phyloP scores from a whole-genome alignment of 768 basidiomycete species.

The Suillus alpinus region DNA sequence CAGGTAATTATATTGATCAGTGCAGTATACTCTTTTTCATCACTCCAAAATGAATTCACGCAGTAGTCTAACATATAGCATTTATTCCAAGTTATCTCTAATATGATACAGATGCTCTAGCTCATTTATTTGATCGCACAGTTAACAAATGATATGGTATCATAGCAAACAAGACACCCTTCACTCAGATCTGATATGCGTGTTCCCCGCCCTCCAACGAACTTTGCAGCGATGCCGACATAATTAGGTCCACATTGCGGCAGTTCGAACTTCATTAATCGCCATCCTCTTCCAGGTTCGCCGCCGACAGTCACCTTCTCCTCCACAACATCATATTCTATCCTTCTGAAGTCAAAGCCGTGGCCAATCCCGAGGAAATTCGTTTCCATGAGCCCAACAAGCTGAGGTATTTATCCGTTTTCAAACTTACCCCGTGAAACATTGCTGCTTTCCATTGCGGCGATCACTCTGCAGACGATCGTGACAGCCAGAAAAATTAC shows the following conservation, averaged over 20 bases:
- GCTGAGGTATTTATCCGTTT: no score
- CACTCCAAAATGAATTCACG: constrained; percentile 2
- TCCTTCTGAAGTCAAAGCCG: constrained; percentile 75
- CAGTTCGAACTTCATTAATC: constrained; percentile 61
- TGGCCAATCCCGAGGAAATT: constrained; percentile 80
- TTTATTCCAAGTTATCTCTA: constrained; percentile 16
- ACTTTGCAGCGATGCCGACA: constrained; percentile 66
- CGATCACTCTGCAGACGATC: no score
- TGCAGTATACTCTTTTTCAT: not conserved
- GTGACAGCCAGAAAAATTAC: no score
- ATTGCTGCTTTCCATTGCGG: no score
- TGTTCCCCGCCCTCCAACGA: constrained; percentile 41
- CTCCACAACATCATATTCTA: constrained; percentile 62
- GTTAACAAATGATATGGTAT: constrained; percentile 48
- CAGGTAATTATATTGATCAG: constrained; percentile 12
- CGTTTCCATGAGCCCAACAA: no score
- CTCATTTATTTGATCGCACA: constrained; percentile 42
- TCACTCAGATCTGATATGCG: constrained; percentile 30
- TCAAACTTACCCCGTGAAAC: no score
- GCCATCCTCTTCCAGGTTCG: constrained; percentile 56
- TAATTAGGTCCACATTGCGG: constrained; percentile 50
- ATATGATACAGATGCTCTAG: constrained; percentile 15
- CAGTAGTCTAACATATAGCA: constrained; percentile 15
- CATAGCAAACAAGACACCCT: constrained; percentile 43
- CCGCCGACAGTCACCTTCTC: constrained; percentile 61